Evolutionary conservation across 2,329 filamentous ascomycete genomes (phyloP).

Genomic region (Fusarium subglutinans): DNA sequence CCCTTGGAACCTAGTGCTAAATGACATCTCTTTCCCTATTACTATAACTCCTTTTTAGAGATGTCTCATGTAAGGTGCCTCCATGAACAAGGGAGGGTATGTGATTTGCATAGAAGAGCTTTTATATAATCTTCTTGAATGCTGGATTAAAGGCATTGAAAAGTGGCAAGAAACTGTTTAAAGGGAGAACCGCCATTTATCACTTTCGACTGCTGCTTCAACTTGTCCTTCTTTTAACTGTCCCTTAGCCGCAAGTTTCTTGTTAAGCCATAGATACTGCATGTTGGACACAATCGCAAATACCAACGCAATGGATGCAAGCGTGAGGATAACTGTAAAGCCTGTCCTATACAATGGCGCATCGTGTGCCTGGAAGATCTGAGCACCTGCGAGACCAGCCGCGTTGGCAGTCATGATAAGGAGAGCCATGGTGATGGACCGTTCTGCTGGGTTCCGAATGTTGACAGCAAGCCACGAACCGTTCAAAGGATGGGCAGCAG

Average conservation of each 20-base stretch:
- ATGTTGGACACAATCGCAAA: background rate
- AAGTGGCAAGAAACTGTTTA: background rate
- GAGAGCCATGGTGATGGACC: background rate
- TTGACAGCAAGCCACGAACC: background rate
- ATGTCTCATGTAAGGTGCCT: no score
- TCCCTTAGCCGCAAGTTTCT: background rate
- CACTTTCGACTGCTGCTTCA: background rate
- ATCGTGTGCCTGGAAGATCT: background rate
- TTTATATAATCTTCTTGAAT: no score
- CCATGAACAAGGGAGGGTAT: no score
- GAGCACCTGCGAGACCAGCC: background rate
- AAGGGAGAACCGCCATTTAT: background rate
- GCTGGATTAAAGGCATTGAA: no score
- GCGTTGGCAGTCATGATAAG: background rate
- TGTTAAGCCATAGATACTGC: background rate
- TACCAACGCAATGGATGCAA: background rate
- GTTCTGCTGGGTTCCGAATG: background rate
- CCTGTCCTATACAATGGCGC: background rate
- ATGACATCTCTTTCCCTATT: no score
- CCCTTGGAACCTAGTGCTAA: no score
- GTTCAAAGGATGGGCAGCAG: background rate
- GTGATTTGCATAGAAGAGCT: no score
- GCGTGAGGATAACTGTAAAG: background rate
- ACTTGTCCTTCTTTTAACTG: accelerated
- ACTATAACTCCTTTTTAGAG: no score